Evolutionary conservation across 2,329 filamentous ascomycete species (phyloP).

Genomic region (Arachnopeziza araneosa): DNA sequence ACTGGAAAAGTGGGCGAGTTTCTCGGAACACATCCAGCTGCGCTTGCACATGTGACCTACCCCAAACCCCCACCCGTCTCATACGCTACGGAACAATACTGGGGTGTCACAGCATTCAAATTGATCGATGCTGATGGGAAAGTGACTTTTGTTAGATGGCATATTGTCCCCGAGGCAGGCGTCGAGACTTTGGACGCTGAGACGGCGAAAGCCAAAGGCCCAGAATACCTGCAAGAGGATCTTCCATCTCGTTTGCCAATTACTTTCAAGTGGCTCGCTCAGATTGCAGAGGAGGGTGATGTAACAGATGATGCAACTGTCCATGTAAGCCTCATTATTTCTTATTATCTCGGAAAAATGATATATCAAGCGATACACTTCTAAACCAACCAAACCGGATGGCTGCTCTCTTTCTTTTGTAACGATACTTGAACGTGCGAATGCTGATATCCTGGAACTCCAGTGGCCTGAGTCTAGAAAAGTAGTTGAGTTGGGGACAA

Average conservation of each 20-base stretch:
- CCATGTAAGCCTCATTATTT: slow-evolving; percentile 16
- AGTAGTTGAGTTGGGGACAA: slow-evolving; percentile 44
- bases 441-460: background rate
- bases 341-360: too few relatives aligned
- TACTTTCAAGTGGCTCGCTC: slow-evolving; percentile 43
- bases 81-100: slow-evolving; percentile 45
- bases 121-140: slow-evolving; percentile 37
- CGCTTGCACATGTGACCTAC: slow-evolving; percentile 41
- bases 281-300: slow-evolving; percentile 45
- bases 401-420: too few relatives aligned
- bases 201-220: slow-evolving; percentile 33
- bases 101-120: slow-evolving; percentile 44
- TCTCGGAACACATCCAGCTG: slow-evolving; percentile 40
- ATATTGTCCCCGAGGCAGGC: slow-evolving; percentile 41
- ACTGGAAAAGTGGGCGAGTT: slow-evolving; percentile 35
- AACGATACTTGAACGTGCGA: too few relatives aligned
- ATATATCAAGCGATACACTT: too few relatives aligned
- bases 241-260: slow-evolving; percentile 37
- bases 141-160: slow-evolving; percentile 43
- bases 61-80: slow-evolving; percentile 45
- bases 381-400: too few relatives aligned
- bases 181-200: slow-evolving; percentile 35
- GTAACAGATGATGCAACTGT: slow-evolving; percentile 42
- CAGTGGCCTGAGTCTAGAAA: slow-evolving; percentile 46
- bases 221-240: slow-evolving; percentile 45